Evolutionary conservation across 768 basidiomycete species (phyloP).

Genomic region (Gyrodon lividus): DNA sequence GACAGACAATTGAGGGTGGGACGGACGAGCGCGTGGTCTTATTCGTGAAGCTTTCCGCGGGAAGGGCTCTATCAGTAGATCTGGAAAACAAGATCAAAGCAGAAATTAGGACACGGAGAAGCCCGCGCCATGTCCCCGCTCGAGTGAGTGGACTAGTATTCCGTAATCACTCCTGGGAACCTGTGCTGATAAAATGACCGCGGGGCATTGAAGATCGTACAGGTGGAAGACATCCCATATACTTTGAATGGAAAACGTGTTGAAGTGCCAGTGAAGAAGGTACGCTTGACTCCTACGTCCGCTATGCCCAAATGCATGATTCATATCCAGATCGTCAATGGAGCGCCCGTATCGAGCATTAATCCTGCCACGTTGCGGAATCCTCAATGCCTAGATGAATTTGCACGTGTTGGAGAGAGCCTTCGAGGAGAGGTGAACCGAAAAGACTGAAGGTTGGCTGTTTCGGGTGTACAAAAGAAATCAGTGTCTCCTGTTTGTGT

Average conservation of each 20-base stretch:
- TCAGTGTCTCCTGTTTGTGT: not conserved
- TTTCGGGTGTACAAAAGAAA: not conserved
- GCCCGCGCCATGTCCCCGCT: slow-evolving; percentile 76
- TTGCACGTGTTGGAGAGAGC: slow-evolving; percentile 49
- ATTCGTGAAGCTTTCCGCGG: slow-evolving; percentile 64
- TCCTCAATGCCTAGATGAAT: slow-evolving; percentile 67
- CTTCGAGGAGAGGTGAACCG: slow-evolving; percentile 47
- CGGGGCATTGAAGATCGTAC: slow-evolving; percentile 52
- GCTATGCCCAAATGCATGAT: slow-evolving; percentile 8
- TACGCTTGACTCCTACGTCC: slow-evolving; percentile 8
- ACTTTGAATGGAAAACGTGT: slow-evolving; percentile 82
- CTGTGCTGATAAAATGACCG: slow-evolving; percentile 1
- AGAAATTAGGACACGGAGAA: slow-evolving; percentile 61
- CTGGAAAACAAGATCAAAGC: slow-evolving; percentile 57
- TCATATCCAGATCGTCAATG: slow-evolving; percentile 67
- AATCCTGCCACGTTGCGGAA: slow-evolving; percentile 74
- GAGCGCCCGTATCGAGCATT: slow-evolving; percentile 62
- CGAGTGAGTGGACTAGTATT: slow-evolving; percentile 42
- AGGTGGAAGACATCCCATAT: slow-evolving; percentile 70
- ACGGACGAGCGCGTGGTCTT: slow-evolving; percentile 75
- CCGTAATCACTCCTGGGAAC: not conserved
- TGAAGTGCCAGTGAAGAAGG: slow-evolving; percentile 78
- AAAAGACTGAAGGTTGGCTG: slow-evolving; percentile 1
- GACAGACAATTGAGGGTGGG: slow-evolving; percentile 62
- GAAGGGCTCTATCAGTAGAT: slow-evolving; percentile 45